phyloP scores from a whole-genome alignment of 176 grass and related monocot species.

The Elymus sibiricus region DNA sequence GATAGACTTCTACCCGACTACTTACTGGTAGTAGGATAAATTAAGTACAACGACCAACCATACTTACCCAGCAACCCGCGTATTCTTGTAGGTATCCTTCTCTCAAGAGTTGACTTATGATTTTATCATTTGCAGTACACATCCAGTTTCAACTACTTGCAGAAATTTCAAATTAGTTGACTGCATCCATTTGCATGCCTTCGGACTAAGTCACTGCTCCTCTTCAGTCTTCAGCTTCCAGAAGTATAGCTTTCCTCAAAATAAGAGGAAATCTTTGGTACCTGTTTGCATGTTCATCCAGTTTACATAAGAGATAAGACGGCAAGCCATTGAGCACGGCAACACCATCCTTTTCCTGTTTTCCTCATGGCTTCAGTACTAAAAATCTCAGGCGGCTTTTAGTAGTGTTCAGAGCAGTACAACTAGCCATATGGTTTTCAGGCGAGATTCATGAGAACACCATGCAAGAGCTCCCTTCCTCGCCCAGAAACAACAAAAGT shows the following conservation, averaged over 20 bases:
- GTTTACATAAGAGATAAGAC: background rate
- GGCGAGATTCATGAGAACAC: conserved; percentile 31
- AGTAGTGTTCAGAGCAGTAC: background rate
- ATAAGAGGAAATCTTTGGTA: background rate
- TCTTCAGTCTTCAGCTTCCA: background rate
- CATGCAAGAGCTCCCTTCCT: conserved; percentile 25
- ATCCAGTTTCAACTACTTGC: background rate
- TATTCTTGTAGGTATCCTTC: background rate
- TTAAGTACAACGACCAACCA: background rate
- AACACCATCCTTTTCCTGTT: background rate
- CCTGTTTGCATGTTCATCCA: background rate
- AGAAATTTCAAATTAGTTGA: background rate
- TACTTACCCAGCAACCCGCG: background rate
- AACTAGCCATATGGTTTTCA: background rate
- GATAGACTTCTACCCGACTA: background rate
- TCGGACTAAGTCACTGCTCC: background rate
- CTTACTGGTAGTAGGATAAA: background rate
- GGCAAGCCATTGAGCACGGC: background rate
- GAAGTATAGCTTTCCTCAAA: background rate
- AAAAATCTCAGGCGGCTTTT: background rate
- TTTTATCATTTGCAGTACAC: background rate
- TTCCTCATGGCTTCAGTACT: background rate
- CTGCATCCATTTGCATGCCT: background rate
- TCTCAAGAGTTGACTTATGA: background rate
- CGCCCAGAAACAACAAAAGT: background rate